Evolutionary conservation across 2,329 filamentous ascomycete genomes (phyloP), one percentile per base, ranked within the genome.

Genomic region (Talaromyces albobiverticillius): DNA sequence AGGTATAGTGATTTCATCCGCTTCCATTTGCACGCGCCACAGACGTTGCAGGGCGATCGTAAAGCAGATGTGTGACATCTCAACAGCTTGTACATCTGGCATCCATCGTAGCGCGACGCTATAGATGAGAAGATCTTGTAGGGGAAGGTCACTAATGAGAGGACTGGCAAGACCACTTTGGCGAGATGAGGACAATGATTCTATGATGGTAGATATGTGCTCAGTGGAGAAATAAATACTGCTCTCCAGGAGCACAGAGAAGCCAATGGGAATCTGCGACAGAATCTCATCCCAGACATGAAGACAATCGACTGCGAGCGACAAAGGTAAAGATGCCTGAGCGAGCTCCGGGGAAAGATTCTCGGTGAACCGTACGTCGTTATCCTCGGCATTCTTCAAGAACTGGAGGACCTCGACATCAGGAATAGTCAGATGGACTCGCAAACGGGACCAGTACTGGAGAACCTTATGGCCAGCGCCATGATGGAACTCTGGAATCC

Each of bases 401-500:
- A 31, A 47, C 9, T 22, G 45, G 29, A 47, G 45, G 8, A 47
- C 25, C n/a, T 47, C 16, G 20, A 47, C 45, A 31, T 47, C 26
- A 14, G 25, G 45, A 34, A 47, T 47, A 5, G 45, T 47, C 45
- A 47, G 29, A 31, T 47, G 14, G 9, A 47, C 45, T 26, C 45
- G 25, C 25, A 47, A 22, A 34, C 45, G 45, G 6, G 45, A 47
- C 45, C 45, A 47, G 25, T 47, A 47, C 25, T 47, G 45, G 22
- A 47, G 25, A 47, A 47, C 29, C n/a, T 47, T 47, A 29, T 47
- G 45, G 26, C 45, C 45, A 34, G 45, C 45, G 20, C 45, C 45
- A 32, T 47, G 45, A 47, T 47, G 29, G 29, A 47, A 47, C 18
- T 47, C 29, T 7, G 45, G 45, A 31, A 47, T 31, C n/a, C 45